phyloP scores from a whole-genome alignment of 1,284 basidiomycete genomes.

The Irpex lacteus region DNA sequence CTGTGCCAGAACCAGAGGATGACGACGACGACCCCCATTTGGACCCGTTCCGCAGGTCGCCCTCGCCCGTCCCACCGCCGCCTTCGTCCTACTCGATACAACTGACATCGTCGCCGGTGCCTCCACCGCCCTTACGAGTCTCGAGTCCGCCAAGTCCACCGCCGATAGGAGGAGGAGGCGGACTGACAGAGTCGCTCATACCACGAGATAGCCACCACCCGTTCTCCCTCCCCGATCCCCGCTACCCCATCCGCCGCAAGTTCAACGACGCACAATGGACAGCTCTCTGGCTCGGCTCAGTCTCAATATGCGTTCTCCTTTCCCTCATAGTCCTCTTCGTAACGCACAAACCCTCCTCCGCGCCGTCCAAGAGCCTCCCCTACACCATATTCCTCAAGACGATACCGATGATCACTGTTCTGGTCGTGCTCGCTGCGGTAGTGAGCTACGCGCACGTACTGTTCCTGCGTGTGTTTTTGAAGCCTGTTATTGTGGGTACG shows the following conservation, averaged over 20 bases:
- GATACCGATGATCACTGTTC: constrained; percentile 78
- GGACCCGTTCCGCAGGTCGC: constrained; percentile 40
- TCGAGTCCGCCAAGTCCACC: constrained; percentile 27
- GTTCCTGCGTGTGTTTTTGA: constrained; percentile 74
- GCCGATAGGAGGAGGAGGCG: constrained; percentile 9
- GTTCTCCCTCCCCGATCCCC: constrained; percentile 73
- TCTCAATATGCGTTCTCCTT: constrained; percentile 58
- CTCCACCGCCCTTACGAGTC: constrained; percentile 33
- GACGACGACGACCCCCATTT: constrained; percentile 76
- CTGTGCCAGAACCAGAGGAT: constrained; percentile 60
- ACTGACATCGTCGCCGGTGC: neutral
- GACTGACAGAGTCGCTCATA: constrained; percentile 64
- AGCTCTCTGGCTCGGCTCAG: constrained; percentile 57
- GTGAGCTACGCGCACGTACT: constrained; percentile 78
- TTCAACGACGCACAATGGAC: constrained; percentile 73
- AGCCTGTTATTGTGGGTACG: constrained; percentile 79
- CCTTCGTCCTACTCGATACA: constrained; percentile 28
- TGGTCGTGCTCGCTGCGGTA: constrained; percentile 70
- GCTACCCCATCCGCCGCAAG: constrained; percentile 61
- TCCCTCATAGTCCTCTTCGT: constrained; percentile 64
- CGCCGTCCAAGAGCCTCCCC: constrained; percentile 43
- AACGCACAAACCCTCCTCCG: constrained; percentile 36
- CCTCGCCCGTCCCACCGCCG: constrained; percentile 43
- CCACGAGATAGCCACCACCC: constrained; percentile 63
- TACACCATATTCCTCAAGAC: constrained; percentile 81